phyloP scores from a whole-genome alignment of 164 flowering plant genomes.

The Dillenia turbinata region DNA sequence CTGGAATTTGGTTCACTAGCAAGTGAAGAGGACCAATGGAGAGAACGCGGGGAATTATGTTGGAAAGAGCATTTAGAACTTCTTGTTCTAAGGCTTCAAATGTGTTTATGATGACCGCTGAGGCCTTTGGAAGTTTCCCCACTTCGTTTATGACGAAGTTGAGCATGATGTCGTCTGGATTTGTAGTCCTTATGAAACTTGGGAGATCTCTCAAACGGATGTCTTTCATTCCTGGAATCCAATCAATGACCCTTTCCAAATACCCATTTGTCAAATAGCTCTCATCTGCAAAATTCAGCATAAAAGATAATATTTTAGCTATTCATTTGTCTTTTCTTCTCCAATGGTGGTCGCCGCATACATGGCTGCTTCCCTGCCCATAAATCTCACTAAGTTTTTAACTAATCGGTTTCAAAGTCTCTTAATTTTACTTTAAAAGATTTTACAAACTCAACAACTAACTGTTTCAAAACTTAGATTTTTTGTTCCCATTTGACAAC shows the following conservation, averaged over 20 bases:
- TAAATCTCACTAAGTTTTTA: too few species aligned
- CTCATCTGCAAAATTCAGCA: conserved; percentile 13
- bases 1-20: conserved; percentile 8
- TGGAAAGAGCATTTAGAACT: conserved; percentile 17
- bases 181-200: conserved; percentile 21
- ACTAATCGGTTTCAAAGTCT: too few species aligned
- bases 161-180: conserved; percentile 36
- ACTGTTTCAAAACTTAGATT: too few species aligned
- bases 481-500: too few species aligned
- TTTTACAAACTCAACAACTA: too few species aligned
- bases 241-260: conserved; percentile 20
- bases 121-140: conserved; percentile 9
- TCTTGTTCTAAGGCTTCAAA: conserved; percentile 30
- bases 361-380: too few species aligned
- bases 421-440: too few species aligned
- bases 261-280: conserved; percentile 25
- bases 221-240: conserved; percentile 25
- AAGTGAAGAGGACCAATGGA: conserved; percentile 39
- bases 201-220: conserved; percentile 26
- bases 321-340: too few species aligned
- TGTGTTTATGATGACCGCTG: conserved; percentile 35
- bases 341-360: too few species aligned
- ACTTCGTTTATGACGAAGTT: conserved; percentile 10
- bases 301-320: too few species aligned
- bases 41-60: conserved; percentile 19